A percentile compares a stretch with the other conserved stretches of the same genome.
phyloP scores from a whole-genome alignment of 805 yeast species.

The Saturnispora zaruensis region DNA sequence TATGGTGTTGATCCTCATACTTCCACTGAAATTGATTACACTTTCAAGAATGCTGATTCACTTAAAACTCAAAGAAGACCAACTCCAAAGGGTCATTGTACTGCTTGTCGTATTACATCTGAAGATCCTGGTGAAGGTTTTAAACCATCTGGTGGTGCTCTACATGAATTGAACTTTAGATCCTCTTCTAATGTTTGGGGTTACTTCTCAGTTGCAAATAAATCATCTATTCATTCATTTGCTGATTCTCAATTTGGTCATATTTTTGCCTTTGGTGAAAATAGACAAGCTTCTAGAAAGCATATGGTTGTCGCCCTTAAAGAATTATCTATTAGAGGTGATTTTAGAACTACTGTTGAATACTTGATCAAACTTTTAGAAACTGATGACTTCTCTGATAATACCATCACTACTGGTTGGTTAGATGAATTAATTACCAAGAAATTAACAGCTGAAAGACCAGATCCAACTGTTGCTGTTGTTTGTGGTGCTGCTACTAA shows the following conservation, averaged over 20 bases:
- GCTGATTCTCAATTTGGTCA: slow-evolving; percentile 99
- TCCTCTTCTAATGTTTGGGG: slow-evolving; percentile 99
- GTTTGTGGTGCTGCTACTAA: slow-evolving; percentile 97
- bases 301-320: slow-evolving; percentile 98
- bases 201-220: slow-evolving; percentile 93
- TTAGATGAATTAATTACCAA: slow-evolving; percentile 90
- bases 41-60: slow-evolving; percentile 66
- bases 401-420: slow-evolving; percentile 98
- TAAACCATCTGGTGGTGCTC: slow-evolving; percentile 95
- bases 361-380: slow-evolving; percentile 90
- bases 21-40: slow-evolving; percentile 82
- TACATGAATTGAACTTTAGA: slow-evolving; percentile 93
- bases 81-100: slow-evolving; percentile 94
- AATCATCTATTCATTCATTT: slow-evolving; percentile 95
- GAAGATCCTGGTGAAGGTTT: slow-evolving; percentile 99
- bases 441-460: slow-evolving; percentile 94
- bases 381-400: slow-evolving; percentile 93
- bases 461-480: slow-evolving; percentile 84
- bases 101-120: slow-evolving; percentile 97
- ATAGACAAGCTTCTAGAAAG: slow-evolving; percentile 94
- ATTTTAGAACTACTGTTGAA: slow-evolving; percentile 96
- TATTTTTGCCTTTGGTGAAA: slow-evolving; percentile 97
- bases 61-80: slow-evolving; percentile 82
- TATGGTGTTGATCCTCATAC: slow-evolving; percentile 97
- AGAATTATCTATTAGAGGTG: slow-evolving; percentile 96